Conservation (phyloP, 1,284 basidiomycete genomes). For the Cryptococcus jaspeensis region DNA sequence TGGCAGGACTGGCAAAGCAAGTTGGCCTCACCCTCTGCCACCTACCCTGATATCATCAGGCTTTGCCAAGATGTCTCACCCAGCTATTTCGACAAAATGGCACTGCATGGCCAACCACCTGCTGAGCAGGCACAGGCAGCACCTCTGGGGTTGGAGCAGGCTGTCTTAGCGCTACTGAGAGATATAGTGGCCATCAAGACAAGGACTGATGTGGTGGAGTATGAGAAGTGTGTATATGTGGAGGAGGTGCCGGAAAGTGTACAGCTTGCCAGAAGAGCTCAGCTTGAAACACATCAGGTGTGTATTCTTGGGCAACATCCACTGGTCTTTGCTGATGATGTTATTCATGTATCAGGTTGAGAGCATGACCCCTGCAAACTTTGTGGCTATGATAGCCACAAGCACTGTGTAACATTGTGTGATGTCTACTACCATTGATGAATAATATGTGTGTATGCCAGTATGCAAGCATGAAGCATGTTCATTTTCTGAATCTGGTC, state of each 20-base stretch:
- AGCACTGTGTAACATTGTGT: not conserved
- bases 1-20: slow-evolving; percentile 33
- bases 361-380: slow-evolving; percentile 27
- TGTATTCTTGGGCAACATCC: slow-evolving; percentile 4
- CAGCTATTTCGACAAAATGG: slow-evolving; percentile 2
- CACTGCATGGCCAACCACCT: not conserved
- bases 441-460: not conserved
- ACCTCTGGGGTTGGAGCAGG: slow-evolving; percentile 11
- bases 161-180: slow-evolving; percentile 24
- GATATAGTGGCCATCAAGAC: slow-evolving; percentile 31
- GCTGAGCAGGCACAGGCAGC: not conserved
- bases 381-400: slow-evolving; percentile 15
- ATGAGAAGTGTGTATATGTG: slow-evolving; percentile 36
- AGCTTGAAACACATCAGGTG: slow-evolving; percentile 9
- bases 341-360: slow-evolving; percentile 20
- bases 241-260: slow-evolving; percentile 17
- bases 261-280: slow-evolving; percentile 1
- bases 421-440: not conserved
- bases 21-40: slow-evolving; percentile 5
- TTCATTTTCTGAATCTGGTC: not conserved
- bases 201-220: slow-evolving; percentile 30
- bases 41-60: slow-evolving; percentile 21
- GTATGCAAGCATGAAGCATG: no score
- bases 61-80: slow-evolving; percentile 16
- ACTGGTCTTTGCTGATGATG: not conserved